Evolutionary conservation across 192 early-diverging fungal species (phyloP).

Genomic region (Mortierella alpina): DNA sequence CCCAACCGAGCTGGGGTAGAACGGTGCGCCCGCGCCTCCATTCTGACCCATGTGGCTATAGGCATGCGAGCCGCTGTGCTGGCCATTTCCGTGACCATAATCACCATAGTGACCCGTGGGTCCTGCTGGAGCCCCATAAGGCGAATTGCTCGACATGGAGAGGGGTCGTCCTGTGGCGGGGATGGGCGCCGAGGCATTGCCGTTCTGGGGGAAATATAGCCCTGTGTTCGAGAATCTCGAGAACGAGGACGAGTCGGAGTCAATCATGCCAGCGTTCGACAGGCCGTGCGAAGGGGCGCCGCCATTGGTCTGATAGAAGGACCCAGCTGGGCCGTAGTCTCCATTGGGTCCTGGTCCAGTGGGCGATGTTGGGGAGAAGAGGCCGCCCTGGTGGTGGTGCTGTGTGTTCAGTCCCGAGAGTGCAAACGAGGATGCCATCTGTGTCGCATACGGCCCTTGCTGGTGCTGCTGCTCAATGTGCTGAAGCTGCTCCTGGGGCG

Average conservation of each 20-base stretch:
- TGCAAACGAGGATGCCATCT: slow-evolving; percentile 25
- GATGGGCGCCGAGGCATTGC: slow-evolving; percentile 4
- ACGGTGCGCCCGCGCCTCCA: slow-evolving; percentile 16
- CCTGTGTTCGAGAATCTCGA: slow-evolving; percentile 32
- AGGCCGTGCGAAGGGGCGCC: slow-evolving; percentile 15
- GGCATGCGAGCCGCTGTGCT: slow-evolving; percentile 17
- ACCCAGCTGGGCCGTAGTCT: slow-evolving; percentile 33
- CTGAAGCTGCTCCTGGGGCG: slow-evolving; percentile 44
- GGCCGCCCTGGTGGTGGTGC: slow-evolving; percentile 20
- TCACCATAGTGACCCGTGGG: slow-evolving; percentile 27
- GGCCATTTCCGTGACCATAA: slow-evolving; percentile 19
- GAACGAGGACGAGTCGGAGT: slow-evolving; percentile 27
- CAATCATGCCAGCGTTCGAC: slow-evolving; percentile 16
- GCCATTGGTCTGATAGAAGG: slow-evolving; percentile 28
- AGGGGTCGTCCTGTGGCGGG: slow-evolving; percentile 15
- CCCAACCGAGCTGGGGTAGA: slow-evolving; percentile 19
- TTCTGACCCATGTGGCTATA: slow-evolving; percentile 25
- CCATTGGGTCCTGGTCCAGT: slow-evolving; percentile 25
- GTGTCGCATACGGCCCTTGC: slow-evolving; percentile 23
- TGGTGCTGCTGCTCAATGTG: slow-evolving; percentile 46
- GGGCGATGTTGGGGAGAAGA: slow-evolving; percentile 45
- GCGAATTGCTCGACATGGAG: slow-evolving; percentile 29
- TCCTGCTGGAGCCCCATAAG: slow-evolving; percentile 16
- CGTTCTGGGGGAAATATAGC: slow-evolving; percentile 36
- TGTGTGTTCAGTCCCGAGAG: slow-evolving; percentile 42